A percentile compares a stretch with the other conserved stretches of the same genome.
Conservation (phyloP, 1,139 yeast genomes). For the Lodderomyces beijingensis region DNA sequence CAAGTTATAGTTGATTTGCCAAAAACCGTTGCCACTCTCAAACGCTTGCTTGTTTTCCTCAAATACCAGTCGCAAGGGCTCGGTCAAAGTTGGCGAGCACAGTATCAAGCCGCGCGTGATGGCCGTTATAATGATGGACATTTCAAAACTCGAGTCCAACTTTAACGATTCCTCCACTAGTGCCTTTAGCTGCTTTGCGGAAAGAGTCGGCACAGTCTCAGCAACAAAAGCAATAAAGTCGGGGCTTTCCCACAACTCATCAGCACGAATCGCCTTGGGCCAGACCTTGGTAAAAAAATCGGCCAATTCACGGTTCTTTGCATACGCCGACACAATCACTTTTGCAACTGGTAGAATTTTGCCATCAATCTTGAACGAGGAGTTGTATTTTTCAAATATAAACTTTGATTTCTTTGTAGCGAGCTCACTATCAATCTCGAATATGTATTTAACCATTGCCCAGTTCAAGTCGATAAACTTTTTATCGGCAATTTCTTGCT, state of each 20-base stretch:
- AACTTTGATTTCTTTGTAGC: constrained; percentile 37
- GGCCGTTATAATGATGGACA: constrained; percentile 27
- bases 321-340: constrained; percentile 43
- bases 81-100: too few species aligned
- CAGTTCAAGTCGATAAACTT: constrained; percentile 27
- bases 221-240: constrained; percentile 37
- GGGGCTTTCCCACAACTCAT: constrained; percentile 22
- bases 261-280: constrained; percentile 29
- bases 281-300: constrained; percentile 46
- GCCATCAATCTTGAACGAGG: constrained; percentile 8
- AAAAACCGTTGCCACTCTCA: too few species aligned
- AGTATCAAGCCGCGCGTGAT: constrained; percentile 37
- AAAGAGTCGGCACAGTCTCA: constrained; percentile 34
- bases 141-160: constrained; percentile 8
- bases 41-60: too few species aligned
- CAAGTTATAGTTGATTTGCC: constrained; percentile 47
- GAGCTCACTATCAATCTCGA: constrained; percentile 49
- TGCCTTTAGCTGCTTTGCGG: constrained; percentile 40
- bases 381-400: constrained; percentile 17
- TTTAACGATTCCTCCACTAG: constrained; percentile 14
- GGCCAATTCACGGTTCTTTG: constrained; percentile 56
- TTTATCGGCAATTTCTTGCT: constrained; percentile 21
- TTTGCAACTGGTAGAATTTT: constrained; percentile 23
- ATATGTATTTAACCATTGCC: constrained; percentile 40
- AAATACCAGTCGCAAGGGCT: too few species aligned